A percentile compares a stretch with the other conserved stretches of the same genome.
Evolutionary conservation across 176 grass and related monocot genomes (phyloP).

Genomic region (Cenchrus americanus): DNA sequence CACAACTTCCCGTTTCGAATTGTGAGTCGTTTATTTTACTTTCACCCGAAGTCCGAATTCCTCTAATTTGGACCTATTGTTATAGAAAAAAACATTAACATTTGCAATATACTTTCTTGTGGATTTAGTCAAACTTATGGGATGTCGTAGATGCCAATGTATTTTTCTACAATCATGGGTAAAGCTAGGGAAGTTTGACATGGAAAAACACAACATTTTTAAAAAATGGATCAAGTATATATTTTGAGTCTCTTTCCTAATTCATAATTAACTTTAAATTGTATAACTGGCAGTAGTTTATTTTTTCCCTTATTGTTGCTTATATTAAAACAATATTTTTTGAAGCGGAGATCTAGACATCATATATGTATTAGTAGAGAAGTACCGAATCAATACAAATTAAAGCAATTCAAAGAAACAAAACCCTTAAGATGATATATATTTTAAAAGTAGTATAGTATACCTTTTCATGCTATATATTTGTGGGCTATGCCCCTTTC

Average conservation of each 20-base stretch:
- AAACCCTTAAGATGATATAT: not conserved
- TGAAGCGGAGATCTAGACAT: accelerated
- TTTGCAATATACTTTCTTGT: not conserved
- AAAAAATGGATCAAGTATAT: no score
- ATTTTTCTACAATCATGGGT: not conserved
- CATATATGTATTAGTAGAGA: not conserved
- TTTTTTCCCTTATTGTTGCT: not conserved
- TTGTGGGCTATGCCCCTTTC: not conserved
- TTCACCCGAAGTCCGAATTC: not conserved
- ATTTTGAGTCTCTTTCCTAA: not conserved
- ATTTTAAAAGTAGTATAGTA: not conserved
- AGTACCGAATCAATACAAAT: not conserved
- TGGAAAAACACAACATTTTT: no score
- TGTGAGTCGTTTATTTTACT: not conserved
- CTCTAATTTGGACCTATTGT: no score
- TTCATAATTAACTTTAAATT: not conserved
- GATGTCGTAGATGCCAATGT: not conserved
- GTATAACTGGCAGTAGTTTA: not conserved
- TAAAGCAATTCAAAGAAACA: not conserved
- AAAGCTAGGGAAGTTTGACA: not conserved
- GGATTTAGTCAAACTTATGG: not conserved
- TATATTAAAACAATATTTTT: not conserved
- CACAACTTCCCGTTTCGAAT: not conserved
- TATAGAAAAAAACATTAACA: not conserved
- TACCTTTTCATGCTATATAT: not conserved